Percentiles rank a stretch among this genome's conserved stretches.
Conservation (phyloP, 768 basidiomycete species). For the Psilocybe subaeruginosa region DNA sequence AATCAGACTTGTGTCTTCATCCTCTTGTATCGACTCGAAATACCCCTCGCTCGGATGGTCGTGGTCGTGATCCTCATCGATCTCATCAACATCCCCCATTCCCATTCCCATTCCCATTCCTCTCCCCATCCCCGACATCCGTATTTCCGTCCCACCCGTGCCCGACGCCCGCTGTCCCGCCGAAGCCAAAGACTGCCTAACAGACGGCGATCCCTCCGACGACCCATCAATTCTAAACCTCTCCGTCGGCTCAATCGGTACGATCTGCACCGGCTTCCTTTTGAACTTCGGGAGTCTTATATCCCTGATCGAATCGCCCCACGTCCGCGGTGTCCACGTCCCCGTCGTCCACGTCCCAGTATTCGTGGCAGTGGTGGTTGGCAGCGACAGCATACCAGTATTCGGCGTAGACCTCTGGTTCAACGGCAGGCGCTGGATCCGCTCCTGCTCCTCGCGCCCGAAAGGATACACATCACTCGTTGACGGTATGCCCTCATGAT, state of each 20-base stretch:
- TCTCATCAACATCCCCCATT: neutral
- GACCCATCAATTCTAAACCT: conserved; percentile 10
- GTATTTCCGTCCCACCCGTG: neutral
- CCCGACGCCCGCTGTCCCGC: neutral
- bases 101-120: too few relatives aligned
- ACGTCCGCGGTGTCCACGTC: neutral
- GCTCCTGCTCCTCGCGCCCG: neutral
- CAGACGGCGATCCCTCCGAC: conserved; percentile 5
- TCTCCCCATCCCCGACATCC: neutral
- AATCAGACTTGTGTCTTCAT: conserved; percentile 13
- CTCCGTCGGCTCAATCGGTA: neutral
- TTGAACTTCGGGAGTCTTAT: neutral
- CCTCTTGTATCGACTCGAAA: conserved; percentile 4
- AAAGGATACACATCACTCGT: neutral
- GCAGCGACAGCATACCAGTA: too few relatives aligned
- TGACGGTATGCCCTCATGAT: neutral
- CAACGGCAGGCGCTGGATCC: neutral
- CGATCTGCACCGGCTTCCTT: neutral
- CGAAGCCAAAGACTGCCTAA: neutral
- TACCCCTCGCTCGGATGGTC: neutral
- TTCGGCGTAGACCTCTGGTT: neutral
- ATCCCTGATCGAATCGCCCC: neutral
- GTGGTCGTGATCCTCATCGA: neutral
- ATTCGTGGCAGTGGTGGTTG: too few relatives aligned
- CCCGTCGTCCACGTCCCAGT: neutral